Percentiles rank a stretch among this genome's conserved stretches.
phyloP scores from a whole-genome alignment of 108 stramenopile species.

The Phaeodactylum tricornutum region DNA sequence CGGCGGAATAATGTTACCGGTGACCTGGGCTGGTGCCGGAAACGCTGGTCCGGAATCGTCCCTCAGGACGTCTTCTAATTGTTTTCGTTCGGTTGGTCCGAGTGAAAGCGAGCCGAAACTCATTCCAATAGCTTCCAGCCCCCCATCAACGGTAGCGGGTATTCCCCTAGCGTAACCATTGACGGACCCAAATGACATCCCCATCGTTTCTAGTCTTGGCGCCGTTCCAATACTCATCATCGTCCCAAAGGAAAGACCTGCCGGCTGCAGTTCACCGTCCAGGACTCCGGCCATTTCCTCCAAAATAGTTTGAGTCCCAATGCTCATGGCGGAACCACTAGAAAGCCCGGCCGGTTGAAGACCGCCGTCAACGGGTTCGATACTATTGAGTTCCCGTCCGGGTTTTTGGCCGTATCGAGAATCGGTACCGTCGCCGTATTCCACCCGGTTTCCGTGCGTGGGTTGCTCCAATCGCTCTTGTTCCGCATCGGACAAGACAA shows the following conservation, averaged over 20 bases:
- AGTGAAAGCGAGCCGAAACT: slow-evolving; percentile 36
- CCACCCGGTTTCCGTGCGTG: not conserved
- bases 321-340: slow-evolving; percentile 28
- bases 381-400: not conserved
- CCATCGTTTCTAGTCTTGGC: slow-evolving; percentile 13
- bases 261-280: slow-evolving; percentile 15
- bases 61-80: too few relatives aligned
- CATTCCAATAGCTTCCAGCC: slow-evolving; percentile 35
- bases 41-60: not conserved
- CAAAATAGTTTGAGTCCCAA: too few relatives aligned
- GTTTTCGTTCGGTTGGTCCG: slow-evolving; percentile 5
- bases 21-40: not conserved
- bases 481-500: slow-evolving; percentile 26
- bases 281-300: slow-evolving; percentile 8
- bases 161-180: slow-evolving; percentile 14
- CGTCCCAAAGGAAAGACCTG: slow-evolving; percentile 34
- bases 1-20: slow-evolving; percentile 7
- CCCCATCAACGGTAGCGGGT: slow-evolving; percentile 22
- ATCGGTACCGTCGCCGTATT: not conserved
- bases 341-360: slow-evolving; percentile 19
- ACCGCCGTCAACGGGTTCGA: slow-evolving; percentile 4
- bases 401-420: not conserved
- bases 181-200: slow-evolving; percentile 27
- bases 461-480: not conserved
- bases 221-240: slow-evolving; percentile 20